Conservation (phyloP, 306 rosid species). For the Dalbergia cochinchinensis region DNA sequence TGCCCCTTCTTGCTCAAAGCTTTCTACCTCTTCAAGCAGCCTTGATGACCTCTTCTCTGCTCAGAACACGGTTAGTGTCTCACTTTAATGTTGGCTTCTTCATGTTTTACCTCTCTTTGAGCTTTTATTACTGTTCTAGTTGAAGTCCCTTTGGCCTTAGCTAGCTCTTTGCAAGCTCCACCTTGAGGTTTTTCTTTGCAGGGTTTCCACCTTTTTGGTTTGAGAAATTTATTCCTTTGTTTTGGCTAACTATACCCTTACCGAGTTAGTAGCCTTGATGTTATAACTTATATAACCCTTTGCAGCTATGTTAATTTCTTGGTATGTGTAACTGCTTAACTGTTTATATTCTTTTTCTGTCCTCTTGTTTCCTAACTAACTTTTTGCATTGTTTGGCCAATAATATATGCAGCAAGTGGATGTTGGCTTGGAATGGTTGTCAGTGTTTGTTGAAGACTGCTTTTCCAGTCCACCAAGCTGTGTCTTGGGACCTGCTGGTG, state of each 20-base stretch:
- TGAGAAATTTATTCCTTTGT: too few relatives aligned
- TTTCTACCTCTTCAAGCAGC: constrained; percentile 45
- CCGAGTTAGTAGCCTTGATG: too few relatives aligned
- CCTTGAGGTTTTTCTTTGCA: constrained; percentile 12
- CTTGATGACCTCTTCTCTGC: constrained; percentile 73
- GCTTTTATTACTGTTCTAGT: neutral
- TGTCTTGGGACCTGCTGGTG: constrained; percentile 51
- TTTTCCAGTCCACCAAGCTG: constrained; percentile 67
- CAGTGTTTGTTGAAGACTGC: constrained; percentile 79
- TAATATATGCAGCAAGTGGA: constrained; percentile 62
- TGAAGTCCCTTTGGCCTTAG: neutral
- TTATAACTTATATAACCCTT: neutral
- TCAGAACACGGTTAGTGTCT: constrained; percentile 65
- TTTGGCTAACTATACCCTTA: too few relatives aligned
- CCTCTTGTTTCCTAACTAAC: constrained; percentile 14
- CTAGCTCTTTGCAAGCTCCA: constrained; percentile 18
- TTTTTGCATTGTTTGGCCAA: constrained; percentile 2
- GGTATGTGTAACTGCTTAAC: constrained; percentile 13
- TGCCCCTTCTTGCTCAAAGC: constrained; percentile 51
- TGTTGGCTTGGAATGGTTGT: constrained; percentile 78
- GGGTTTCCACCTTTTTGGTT: too few relatives aligned
- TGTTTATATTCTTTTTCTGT: constrained; percentile 19
- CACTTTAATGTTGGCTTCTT: constrained; percentile 27
- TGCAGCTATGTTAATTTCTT: constrained; percentile 3
- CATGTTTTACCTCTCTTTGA: neutral